phyloP scores from a whole-genome alignment of 192 early-diverging fungal species.

The Coemansia umbellata region DNA sequence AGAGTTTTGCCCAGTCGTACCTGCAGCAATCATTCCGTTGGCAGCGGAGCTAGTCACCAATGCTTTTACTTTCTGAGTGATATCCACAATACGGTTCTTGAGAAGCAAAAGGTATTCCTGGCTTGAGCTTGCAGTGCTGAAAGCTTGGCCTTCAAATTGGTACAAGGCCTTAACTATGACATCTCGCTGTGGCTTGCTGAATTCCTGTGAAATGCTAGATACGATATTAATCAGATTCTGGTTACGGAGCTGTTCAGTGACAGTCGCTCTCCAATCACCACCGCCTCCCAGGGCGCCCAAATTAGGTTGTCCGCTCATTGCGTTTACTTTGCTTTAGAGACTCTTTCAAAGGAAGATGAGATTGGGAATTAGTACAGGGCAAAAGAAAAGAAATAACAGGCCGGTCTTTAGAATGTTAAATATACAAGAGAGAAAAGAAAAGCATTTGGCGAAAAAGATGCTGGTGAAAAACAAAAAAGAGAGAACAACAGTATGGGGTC shows the following conservation, averaged over 20 bases:
- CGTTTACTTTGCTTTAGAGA: too few species aligned
- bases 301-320: slow-evolving; percentile 35
- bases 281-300: slow-evolving; percentile 6
- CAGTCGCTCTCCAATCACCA: slow-evolving; percentile 24
- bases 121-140: slow-evolving; percentile 8
- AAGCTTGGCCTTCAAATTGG: slow-evolving; percentile 14
- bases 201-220: slow-evolving; percentile 13
- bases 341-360: too few species aligned
- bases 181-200: slow-evolving; percentile 6
- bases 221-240: slow-evolving; percentile 9
- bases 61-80: slow-evolving; percentile 17
- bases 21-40: neutral
- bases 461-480: too few species aligned
- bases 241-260: slow-evolving; percentile 19
- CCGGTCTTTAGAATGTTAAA: too few species aligned
- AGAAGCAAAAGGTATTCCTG: slow-evolving; percentile 30
- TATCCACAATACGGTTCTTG: neutral
- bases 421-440: too few species aligned
- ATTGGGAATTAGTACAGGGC: too few species aligned
- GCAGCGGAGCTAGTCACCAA: neutral
- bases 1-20: neutral
- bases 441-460: too few species aligned
- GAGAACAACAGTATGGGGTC: too few species aligned
- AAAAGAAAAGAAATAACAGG: too few species aligned
- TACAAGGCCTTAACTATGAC: slow-evolving; percentile 3